phyloP scores from a whole-genome alignment of 176 grass and related monocot species.

The Dendrocalamus sinicus region DNA sequence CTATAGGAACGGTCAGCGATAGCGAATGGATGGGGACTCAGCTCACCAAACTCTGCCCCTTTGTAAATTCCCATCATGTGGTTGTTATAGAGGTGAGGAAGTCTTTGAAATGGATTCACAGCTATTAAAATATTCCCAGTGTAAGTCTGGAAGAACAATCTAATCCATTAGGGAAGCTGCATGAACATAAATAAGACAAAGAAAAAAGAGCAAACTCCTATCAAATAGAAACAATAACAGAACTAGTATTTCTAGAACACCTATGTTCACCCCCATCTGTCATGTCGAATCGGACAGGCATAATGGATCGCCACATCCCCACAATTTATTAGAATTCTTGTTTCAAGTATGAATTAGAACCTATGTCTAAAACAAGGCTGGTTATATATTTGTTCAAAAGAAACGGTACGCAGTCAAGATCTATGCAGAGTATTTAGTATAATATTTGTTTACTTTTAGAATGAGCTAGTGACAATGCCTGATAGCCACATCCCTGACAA shows the following conservation, averaged over 20 bases:
- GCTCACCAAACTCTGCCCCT: slow-evolving; percentile 82
- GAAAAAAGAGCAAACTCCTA: slow-evolving; percentile 15
- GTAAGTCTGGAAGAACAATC: slow-evolving; percentile 79
- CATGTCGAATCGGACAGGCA: not conserved
- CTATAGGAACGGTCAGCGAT: slow-evolving; percentile 87
- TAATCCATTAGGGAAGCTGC: slow-evolving; percentile 52
- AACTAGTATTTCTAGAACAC: not conserved
- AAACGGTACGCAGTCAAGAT: not conserved
- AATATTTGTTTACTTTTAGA: not conserved
- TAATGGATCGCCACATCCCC: not conserved
- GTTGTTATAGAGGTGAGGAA: slow-evolving; percentile 91
- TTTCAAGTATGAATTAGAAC: not conserved
- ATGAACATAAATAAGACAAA: slow-evolving; percentile 5
- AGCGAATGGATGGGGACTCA: slow-evolving; percentile 95
- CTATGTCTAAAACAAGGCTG: not conserved
- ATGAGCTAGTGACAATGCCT: not conserved
- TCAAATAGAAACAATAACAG: slow-evolving; percentile 22
- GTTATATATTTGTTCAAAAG: not conserved
- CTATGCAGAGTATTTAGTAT: not conserved
- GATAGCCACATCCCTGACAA: not conserved
- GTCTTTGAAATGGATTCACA: slow-evolving; percentile 90
- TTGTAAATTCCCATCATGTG: slow-evolving; percentile 97
- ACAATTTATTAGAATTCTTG: slow-evolving; percentile 13
- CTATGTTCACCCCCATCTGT: not conserved
- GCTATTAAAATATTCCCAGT: slow-evolving; percentile 97